These are phyloP conservation scores for Cryptococcus deneoformans DNA, from an alignment of 1,284 basidiomycete genomes.

Conservation along the genomic window DNA sequence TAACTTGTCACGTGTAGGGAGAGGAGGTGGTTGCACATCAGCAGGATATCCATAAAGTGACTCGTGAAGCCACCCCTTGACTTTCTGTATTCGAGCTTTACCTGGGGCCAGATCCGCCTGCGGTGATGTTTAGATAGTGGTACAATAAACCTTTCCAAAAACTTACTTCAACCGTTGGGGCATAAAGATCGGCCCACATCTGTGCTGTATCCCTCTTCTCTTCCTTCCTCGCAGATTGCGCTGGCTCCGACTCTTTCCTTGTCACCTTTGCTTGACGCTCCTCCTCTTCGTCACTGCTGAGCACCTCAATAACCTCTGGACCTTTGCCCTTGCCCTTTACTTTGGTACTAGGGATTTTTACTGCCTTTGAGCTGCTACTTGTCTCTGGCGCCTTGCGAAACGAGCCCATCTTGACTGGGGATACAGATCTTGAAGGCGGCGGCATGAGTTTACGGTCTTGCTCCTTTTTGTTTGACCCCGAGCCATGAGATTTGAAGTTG, in stretches of 20 bases:
- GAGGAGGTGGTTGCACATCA: constrained; percentile 34
- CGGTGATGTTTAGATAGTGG: background rate
- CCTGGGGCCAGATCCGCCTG: constrained; percentile 85
- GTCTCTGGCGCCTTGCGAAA: background rate
- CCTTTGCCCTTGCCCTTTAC: constrained; percentile 55
- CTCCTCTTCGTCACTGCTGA: constrained; percentile 30
- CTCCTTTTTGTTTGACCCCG: constrained; percentile 4
- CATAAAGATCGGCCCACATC: constrained; percentile 76
- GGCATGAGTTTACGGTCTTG: constrained; percentile 28
- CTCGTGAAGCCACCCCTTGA: constrained; percentile 80
- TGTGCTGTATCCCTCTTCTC: background rate
- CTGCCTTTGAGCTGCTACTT: constrained; percentile 49
- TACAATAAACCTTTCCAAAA: background rate
- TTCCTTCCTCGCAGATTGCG: background rate
- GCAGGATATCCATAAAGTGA: constrained; percentile 61
- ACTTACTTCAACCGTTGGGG: constrained; percentile 63
- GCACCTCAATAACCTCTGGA: constrained; percentile 24
- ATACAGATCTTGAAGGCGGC: constrained; percentile 19
- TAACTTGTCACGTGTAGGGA: constrained; percentile 55
- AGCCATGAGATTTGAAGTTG: constrained; percentile 18
- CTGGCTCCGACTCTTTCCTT: background rate
- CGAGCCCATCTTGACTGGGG: background rate
- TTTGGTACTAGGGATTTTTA: background rate
- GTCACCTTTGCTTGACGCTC: background rate
- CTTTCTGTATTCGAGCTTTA: constrained; percentile 77